Conservation (phyloP, 176 grass and related monocot species). For the Carex cristatella region DNA sequence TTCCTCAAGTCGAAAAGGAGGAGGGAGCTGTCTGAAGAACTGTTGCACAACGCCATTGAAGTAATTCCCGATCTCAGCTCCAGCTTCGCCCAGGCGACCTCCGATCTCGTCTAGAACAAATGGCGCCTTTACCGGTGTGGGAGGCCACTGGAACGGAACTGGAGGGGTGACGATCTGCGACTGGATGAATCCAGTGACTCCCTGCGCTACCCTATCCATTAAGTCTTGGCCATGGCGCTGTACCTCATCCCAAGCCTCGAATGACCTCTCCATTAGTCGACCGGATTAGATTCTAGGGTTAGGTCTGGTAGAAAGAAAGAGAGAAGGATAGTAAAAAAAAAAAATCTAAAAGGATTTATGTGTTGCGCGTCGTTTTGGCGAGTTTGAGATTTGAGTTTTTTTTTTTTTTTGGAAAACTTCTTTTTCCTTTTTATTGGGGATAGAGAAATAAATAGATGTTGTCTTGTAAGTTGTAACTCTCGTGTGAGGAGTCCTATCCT, state of each 20-base stretch:
- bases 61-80: constrained; percentile 54
- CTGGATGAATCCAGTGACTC: constrained; percentile 73
- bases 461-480: too few relatives aligned
- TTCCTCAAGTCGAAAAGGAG: constrained; percentile 51
- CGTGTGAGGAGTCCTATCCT: too few relatives aligned
- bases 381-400: background rate
- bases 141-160: constrained; percentile 49
- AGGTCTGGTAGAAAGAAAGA: constrained; percentile 1
- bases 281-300: constrained; percentile 2
- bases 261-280: constrained; percentile 61
- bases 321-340: background rate
- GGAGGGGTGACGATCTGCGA: constrained; percentile 39
- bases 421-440: constrained; percentile 1
- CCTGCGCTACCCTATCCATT: constrained; percentile 74
- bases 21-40: constrained; percentile 45
- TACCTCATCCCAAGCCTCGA: constrained; percentile 87
- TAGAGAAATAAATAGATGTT: background rate
- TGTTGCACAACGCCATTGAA: constrained; percentile 78
- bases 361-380: background rate
- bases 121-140: constrained; percentile 40
- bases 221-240: constrained; percentile 94
- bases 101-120: constrained; percentile 72
- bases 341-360: constrained; percentile 11
- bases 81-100: constrained; percentile 69
- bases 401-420: background rate